These are phyloP conservation scores for Pseudogymnoascus sp. DNA, from an alignment of 2,329 filamentous ascomycete genomes.

Conservation along the genomic window DNA sequence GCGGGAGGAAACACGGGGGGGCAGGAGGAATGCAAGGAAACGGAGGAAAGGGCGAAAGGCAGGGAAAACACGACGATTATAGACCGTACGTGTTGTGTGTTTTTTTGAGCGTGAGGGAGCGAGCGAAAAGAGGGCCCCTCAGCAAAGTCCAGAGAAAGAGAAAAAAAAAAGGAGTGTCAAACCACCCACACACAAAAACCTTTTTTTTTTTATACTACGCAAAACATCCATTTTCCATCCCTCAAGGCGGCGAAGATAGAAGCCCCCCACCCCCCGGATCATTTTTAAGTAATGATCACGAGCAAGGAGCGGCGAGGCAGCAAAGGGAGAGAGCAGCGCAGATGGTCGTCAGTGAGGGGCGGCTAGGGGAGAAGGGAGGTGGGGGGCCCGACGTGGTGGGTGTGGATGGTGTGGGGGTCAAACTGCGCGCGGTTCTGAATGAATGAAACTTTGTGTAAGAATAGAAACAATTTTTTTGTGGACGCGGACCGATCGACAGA, in stretches of 20 bases:
- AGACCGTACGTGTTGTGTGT: constrained; percentile 3
- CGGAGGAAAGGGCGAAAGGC: neutral
- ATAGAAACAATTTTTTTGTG: constrained; percentile 9
- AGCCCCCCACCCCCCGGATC: neutral
- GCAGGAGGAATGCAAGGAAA: neutral
- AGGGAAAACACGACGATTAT: constrained; percentile 2
- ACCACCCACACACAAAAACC: neutral
- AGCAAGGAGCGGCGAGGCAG: neutral
- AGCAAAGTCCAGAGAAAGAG: constrained; percentile 1
- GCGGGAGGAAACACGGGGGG: neutral
- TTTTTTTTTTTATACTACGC: neutral
- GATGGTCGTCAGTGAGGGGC: neutral
- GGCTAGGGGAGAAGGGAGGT: neutral
- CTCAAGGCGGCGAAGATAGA: constrained; percentile 8
- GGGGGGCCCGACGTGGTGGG: neutral
- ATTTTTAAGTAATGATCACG: neutral
- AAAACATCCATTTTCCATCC: constrained; percentile 8
- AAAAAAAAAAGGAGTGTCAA: constrained; percentile 1
- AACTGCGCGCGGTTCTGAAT: neutral
- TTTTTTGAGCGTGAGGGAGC: neutral
- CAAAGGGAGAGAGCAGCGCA: constrained; percentile 2
- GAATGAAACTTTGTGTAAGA: constrained; percentile 9
- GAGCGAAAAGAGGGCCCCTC: neutral
- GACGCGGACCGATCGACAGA: constrained; percentile 4
- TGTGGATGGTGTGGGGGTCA: constrained; percentile 5